These are phyloP conservation scores for Cercophora samala DNA, from an alignment of 495 filamentous ascomycete genomes.

Conservation along the genomic window DNA sequence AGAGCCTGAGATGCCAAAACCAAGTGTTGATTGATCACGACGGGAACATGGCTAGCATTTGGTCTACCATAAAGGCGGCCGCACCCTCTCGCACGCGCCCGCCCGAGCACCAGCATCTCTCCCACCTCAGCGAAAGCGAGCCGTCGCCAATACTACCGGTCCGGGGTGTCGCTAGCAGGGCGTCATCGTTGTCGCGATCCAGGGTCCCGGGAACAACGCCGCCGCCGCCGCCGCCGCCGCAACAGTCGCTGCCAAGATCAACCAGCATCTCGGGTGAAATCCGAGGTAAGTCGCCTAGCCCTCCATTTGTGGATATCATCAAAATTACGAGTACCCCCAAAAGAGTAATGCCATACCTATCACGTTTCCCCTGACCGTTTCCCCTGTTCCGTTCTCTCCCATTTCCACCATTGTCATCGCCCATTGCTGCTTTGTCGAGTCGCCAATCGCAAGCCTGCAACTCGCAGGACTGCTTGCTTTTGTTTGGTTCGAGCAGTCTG, in stretches of 20 bases:
- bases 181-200: slow-evolving; percentile 6
- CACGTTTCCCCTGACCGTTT: slow-evolving; percentile 1
- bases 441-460: not conserved
- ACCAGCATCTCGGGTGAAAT: slow-evolving; percentile 18
- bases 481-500: not conserved
- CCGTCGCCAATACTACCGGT: not conserved
- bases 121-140: not conserved
- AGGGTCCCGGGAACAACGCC: slow-evolving; percentile 2
- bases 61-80: slow-evolving; percentile 26
- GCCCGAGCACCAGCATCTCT: not conserved
- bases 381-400: not conserved
- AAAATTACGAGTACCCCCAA: slow-evolving; percentile 5
- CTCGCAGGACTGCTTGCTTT: not conserved
- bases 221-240: slow-evolving; percentile 5
- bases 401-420: not conserved
- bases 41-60: slow-evolving; percentile 19
- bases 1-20: not conserved
- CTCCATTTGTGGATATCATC: slow-evolving; percentile 12
- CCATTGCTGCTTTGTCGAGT: not conserved
- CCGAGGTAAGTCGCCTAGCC: slow-evolving; percentile 20
- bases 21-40: not conserved
- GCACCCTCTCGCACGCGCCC: slow-evolving; percentile 7
- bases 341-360: not conserved
- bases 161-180: slow-evolving; percentile 4
- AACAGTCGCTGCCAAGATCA: slow-evolving; percentile 19